A percentile compares a stretch with the other conserved stretches of the same genome.
Evolutionary conservation across 768 basidiomycete species (phyloP).

Genomic region (Serendipita sp.): DNA sequence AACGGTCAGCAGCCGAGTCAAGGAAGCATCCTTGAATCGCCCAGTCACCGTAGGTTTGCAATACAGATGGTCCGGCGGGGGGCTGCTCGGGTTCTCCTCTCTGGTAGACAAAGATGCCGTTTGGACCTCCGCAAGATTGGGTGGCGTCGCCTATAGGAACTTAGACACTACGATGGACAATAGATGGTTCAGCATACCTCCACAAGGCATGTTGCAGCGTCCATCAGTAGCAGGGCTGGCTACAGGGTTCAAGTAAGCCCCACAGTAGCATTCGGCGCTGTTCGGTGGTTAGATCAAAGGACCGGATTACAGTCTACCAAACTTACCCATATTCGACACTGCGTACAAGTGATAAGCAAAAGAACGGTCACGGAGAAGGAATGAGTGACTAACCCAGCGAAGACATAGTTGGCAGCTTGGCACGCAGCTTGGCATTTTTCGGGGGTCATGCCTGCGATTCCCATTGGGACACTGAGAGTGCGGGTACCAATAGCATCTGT

Average conservation of each 20-base stretch:
- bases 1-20: slow-evolving; percentile 21
- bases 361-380: background rate
- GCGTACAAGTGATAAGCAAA: background rate
- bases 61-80: background rate
- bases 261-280: background rate
- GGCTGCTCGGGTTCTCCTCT: slow-evolving; percentile 34
- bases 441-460: background rate
- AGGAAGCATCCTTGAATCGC: background rate
- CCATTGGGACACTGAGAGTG: background rate
- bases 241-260: background rate
- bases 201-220: background rate
- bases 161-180: too few relatives aligned
- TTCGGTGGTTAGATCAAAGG: background rate
- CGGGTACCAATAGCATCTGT: background rate
- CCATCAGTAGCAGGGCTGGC: background rate
- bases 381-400: background rate
- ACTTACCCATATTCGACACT: background rate
- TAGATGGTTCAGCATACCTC: background rate
- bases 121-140: slow-evolving; percentile 47
- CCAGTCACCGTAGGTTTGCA: slow-evolving; percentile 11
- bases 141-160: background rate
- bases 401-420: background rate
- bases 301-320: too few relatives aligned
- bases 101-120: slow-evolving; percentile 50
- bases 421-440: slow-evolving; percentile 1